Evolutionary conservation across 352 stramenopile genomes (phyloP), one percentile per base, ranked within the genome.

Genomic region (Phytophthora nicotianae): DNA sequence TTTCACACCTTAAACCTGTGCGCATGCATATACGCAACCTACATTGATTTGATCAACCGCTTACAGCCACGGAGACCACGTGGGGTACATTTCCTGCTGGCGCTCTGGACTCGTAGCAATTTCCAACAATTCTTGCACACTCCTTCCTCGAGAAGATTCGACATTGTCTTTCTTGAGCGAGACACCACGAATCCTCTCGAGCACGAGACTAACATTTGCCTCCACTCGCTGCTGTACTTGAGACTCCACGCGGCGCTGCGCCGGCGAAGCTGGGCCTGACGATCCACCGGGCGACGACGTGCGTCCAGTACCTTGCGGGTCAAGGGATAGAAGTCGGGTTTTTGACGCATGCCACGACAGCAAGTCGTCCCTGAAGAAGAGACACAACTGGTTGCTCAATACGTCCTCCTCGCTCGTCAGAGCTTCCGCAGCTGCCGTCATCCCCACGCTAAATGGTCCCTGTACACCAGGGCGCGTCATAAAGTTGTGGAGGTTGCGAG

Each of bases 351-450:
- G 85, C 88, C 88, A 96, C 51, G 86, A 95, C 3, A 96, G 68
- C 58, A 96, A 54, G 45, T 96, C 88, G 57, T 96, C 88, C 17
- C 88, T 82, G 75, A 96, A 96, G 68, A 96, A 96, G 29, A 96
- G 70, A 24, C 78, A 83, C n/a, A 96, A 65, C 64, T 96, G 88
- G 65, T 94, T 95, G 68, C 76, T 81, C 59, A 95, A 55, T 50
- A 96, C 79, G 62, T 94, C 83, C 49, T 93, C 80, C 52, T 96
- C 86, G 60, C 79, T 85, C 75, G 91, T 81, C 19, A 96, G 70
- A 27, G 88, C 88, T 66, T 95, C 85, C 2, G 88, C 89, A 4
- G 83, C 83, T 7, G 88, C 86, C 7, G 79, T 70, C 82, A 97
- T 96, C 6, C 82, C 74, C 20, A 95, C 77, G 42, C 83, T 90